These are phyloP conservation scores for Saposhnikovia divaricata DNA, from an alignment of 129 eudicot genomes.

Conservation along the genomic window DNA sequence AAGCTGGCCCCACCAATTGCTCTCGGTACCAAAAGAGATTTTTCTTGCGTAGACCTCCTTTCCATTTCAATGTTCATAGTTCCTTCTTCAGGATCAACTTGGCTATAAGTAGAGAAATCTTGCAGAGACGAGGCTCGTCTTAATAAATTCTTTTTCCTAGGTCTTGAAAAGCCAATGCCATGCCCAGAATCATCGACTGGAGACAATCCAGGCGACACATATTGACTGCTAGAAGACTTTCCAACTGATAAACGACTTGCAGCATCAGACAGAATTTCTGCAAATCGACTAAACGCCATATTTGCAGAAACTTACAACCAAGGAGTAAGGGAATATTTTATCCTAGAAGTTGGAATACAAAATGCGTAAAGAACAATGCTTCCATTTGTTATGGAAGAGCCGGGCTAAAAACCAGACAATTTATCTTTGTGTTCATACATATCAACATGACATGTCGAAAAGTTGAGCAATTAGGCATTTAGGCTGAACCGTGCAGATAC, in stretches of 20 bases:
- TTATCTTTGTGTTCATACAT: background rate
- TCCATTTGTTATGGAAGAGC: conserved; percentile 17
- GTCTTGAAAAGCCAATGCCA: conserved; percentile 29
- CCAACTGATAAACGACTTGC: conserved; percentile 35
- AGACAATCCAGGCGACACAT: conserved; percentile 49
- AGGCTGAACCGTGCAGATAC: background rate
- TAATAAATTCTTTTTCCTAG: conserved; percentile 44
- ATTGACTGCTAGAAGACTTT: conserved; percentile 34
- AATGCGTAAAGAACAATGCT: background rate
- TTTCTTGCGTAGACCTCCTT: conserved; percentile 21
- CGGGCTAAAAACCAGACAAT: conserved; percentile 1
- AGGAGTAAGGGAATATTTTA: conserved; percentile 16
- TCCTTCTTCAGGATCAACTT: conserved; percentile 59
- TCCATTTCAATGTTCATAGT: conserved; percentile 27
- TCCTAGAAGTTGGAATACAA: conserved; percentile 7
- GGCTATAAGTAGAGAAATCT: conserved; percentile 49
- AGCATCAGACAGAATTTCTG: conserved; percentile 48
- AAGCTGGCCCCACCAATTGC: conserved; percentile 51
- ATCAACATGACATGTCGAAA: background rate
- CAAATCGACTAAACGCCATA: conserved; percentile 55
- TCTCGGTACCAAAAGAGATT: conserved; percentile 27
- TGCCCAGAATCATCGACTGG: conserved; percentile 50
- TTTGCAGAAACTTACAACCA: conserved; percentile 16
- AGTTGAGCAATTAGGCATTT: background rate
- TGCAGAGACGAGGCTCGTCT: conserved; percentile 80